phyloP scores from a whole-genome alignment of 345 rosid species.

The Eucalyptus polybractea region DNA sequence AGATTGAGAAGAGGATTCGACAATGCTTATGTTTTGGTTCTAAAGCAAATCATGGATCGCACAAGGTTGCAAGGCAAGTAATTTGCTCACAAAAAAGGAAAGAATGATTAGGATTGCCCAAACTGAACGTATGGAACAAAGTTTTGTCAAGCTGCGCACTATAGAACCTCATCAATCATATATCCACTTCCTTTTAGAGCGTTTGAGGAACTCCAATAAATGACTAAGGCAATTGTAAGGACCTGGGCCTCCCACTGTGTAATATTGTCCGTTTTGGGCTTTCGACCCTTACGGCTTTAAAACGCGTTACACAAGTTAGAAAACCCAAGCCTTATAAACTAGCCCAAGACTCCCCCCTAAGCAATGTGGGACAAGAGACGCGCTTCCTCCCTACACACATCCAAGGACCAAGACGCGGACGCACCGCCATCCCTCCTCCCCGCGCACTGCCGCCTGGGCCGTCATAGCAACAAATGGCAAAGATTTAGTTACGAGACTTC shows the following conservation, averaged over 20 bases:
- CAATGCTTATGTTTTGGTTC: background rate
- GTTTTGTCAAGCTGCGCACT: background rate
- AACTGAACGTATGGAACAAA: background rate
- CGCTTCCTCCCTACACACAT: too few species aligned
- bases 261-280: too few species aligned
- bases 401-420: rapidly evolving
- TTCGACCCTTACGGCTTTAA: too few species aligned
- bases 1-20: background rate
- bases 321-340: too few species aligned
- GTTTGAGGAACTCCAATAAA: background rate
- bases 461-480: too few species aligned
- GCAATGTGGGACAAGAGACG: too few species aligned
- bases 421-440: too few species aligned
- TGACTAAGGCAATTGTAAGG: background rate
- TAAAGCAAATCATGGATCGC: background rate
- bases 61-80: background rate
- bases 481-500: background rate
- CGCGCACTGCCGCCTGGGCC: rapidly evolving
- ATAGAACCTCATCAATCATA: background rate
- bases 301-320: too few species aligned
- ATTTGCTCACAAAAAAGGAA: background rate
- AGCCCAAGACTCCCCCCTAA: too few species aligned
- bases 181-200: background rate
- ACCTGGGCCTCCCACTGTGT: too few species aligned
- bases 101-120: background rate